A percentile compares a stretch with the other conserved stretches of the same genome.
Conservation (phyloP, 768 basidiomycete species). For the Clathrus columnatus region DNA sequence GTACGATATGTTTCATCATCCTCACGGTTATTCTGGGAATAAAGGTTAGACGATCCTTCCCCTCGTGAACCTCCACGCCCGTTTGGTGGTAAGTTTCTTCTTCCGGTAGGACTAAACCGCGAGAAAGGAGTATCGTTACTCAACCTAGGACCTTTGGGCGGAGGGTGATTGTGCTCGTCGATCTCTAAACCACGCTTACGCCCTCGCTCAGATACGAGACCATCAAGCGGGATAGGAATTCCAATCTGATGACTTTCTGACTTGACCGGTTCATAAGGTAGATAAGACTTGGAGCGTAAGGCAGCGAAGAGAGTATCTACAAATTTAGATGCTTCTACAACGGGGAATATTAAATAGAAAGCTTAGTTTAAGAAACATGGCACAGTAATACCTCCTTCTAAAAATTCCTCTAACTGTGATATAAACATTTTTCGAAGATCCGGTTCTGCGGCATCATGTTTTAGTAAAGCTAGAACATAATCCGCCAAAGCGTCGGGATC, state of each 20-base stretch:
- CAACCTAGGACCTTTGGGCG: constrained; percentile 66
- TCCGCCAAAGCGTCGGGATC: constrained; percentile 90
- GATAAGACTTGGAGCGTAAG: constrained; percentile 76
- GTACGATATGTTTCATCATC: constrained; percentile 12
- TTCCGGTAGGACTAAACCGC: constrained; percentile 30
- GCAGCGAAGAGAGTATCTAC: constrained; percentile 81
- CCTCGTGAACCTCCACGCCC: constrained; percentile 25
- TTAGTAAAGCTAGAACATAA: constrained; percentile 88
- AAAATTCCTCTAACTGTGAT: constrained; percentile 80
- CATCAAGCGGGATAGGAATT: constrained; percentile 75
- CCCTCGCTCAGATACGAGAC: constrained; percentile 44
- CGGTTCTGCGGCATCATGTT: constrained; percentile 75
- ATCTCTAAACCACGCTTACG: constrained; percentile 59
- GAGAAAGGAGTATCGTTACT: constrained; percentile 58
- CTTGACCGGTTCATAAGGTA: constrained; percentile 45
- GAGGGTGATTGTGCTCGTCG: constrained; percentile 51
- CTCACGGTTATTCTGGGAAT: constrained; percentile 11
- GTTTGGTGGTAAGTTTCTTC: constrained; percentile 23
- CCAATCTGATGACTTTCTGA: constrained; percentile 28
- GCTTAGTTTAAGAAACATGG: constrained; percentile 13
- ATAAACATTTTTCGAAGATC: constrained; percentile 76
- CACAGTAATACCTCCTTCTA: constrained; percentile 69
- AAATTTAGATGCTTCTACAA: constrained; percentile 46
- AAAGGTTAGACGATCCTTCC: constrained; percentile 20
- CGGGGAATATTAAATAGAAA: not conserved